A percentile compares a stretch with the other conserved stretches of the same genome.
Conservation (phyloP, 306 rosid species). For the Ochetophila trinervis region DNA sequence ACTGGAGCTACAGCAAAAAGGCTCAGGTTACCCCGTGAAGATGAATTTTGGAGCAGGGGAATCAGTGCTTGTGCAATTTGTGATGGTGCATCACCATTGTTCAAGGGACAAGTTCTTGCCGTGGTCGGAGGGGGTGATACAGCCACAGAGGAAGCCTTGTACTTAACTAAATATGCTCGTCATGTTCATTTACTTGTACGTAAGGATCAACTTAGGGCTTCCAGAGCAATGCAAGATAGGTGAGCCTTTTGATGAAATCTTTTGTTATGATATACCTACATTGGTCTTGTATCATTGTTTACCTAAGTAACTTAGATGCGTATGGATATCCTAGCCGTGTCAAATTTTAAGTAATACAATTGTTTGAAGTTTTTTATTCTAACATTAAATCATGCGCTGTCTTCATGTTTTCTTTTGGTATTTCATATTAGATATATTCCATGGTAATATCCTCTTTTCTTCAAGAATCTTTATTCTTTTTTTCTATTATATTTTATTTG, state of each 20-base stretch:
- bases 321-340: too few relatives aligned
- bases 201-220: slow-evolving; percentile 79
- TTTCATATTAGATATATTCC: too few relatives aligned
- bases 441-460: not conserved
- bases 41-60: slow-evolving; percentile 98
- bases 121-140: slow-evolving; percentile 98
- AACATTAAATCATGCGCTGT: too few relatives aligned
- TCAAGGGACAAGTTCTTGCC: slow-evolving; percentile 92
- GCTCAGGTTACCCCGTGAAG: slow-evolving; percentile 85
- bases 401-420: too few relatives aligned
- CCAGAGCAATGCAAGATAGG: slow-evolving; percentile 99
- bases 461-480: slow-evolving; percentile 3
- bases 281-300: too few relatives aligned
- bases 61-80: slow-evolving; percentile 98
- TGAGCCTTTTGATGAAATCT: slow-evolving; percentile 33
- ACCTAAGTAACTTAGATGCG: too few relatives aligned
- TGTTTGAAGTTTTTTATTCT: too few relatives aligned
- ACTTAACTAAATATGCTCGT: slow-evolving; percentile 89
- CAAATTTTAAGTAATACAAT: too few relatives aligned
- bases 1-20: slow-evolving; percentile 93
- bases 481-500: not conserved
- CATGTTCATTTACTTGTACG: slow-evolving; percentile 91
- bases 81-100: slow-evolving; percentile 96
- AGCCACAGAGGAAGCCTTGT: slow-evolving; percentile 90
- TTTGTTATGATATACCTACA: not conserved